Conservation (phyloP, 345 rosid species). For the Garcia nutans region DNA sequence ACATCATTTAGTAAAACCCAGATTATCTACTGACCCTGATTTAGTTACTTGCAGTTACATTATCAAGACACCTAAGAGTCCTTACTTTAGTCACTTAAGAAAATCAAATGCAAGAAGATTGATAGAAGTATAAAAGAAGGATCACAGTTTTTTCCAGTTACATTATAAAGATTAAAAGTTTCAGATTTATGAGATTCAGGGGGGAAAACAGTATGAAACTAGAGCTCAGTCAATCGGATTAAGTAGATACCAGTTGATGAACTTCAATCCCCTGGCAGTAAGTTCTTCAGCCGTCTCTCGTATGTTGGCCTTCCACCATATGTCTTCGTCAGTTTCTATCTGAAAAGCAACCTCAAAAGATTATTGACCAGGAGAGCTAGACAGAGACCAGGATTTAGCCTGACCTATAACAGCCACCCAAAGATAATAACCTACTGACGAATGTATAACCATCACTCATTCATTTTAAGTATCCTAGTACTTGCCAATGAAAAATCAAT, state of each 20-base stretch:
- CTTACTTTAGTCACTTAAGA: too few relatives aligned
- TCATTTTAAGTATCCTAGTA: constrained; percentile 32
- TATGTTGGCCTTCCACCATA: constrained; percentile 71
- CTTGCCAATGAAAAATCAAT: constrained; percentile 94
- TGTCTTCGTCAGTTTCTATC: constrained; percentile 80
- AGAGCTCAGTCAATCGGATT: not conserved
- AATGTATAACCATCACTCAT: constrained; percentile 22
- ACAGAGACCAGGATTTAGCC: not conserved
- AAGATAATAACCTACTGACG: constrained; percentile 1
- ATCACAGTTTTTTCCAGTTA: not conserved
- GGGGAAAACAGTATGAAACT: not conserved
- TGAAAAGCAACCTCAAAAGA: constrained; percentile 34
- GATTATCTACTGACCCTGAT: not conserved
- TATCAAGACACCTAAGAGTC: too few relatives aligned
- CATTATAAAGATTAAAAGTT: not conserved
- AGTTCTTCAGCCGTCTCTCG: constrained; percentile 84
- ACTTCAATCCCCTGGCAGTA: constrained; percentile 70
- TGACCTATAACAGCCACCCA: constrained; percentile 18
- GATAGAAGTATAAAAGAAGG: too few relatives aligned
- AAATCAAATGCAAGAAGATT: too few relatives aligned
- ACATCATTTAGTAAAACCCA: not conserved
- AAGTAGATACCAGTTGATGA: constrained; percentile 65
- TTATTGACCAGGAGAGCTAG: constrained; percentile 17
- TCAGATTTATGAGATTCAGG: not conserved
- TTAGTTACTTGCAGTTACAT: not conserved